Base-by-base conservation (phyloP, 352 stramenopile species). In the Phytophthora fragariaefolia region DNA sequence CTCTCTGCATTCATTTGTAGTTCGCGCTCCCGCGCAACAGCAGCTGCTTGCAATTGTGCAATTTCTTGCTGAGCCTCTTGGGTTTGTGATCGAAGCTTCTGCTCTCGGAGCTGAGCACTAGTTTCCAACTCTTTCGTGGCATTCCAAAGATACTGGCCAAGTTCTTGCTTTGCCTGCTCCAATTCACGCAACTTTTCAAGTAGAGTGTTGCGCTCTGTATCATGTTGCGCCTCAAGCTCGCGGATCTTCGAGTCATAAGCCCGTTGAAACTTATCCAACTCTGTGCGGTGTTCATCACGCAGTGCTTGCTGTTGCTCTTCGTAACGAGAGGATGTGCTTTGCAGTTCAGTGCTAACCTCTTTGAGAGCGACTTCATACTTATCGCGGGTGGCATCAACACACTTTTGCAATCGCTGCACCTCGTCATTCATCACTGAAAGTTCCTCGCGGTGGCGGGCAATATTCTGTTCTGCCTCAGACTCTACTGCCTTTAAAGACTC, bases 401-500 rank as follows among this genome's bases (percentile, higher is more conserved):
- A 68, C 34, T 54, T 71, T 47, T 89, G 66, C 1, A 66, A 72
- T n/a, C 77, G 67, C 42, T 79, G 76, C 0, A 90, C 73, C 48
- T 90, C 80, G 12, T 87, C 64, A 18, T 93, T 79, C 75, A 91
- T 77, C 23, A 89, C 70, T n/a, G 63, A 74, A 15, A 89, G 55
- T 45, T 90, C 80, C 27, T 87, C 76, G 2, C 79, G 56, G 32
- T 89, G 82, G 7, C 59, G 80, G 6, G 50, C 63, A 18, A 79
- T 66, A 6, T 55, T 72, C 24, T 78, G 63, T 38, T 74, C 63
- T 8, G 80, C 54, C 2, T 78, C 69, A 0, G 77, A 52, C 7
- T 80, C 61, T 5, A 75, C 40, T 13, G 61, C 22, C 0, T 85
- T 69, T 6, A 90, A 51, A 7, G 82, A 70, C 56, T 85, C 61